phyloP scores from a whole-genome alignment of 2,329 filamentous ascomycete species.

The Aureobasidium leucospermi region DNA sequence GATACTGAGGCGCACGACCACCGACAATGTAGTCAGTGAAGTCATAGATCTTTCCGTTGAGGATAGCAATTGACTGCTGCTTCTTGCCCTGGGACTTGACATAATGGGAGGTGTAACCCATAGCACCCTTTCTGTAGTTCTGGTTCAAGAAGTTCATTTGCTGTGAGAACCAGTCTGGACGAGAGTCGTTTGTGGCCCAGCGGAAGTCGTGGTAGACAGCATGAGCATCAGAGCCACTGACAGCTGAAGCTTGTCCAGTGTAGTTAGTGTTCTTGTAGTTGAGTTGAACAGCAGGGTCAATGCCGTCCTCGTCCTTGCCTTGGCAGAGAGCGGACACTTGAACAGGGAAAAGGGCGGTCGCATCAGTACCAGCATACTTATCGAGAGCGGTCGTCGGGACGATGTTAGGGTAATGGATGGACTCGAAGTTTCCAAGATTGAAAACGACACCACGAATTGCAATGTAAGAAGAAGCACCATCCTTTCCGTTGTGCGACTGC shows the following conservation, averaged over 20 bases:
- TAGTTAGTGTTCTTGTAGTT: slow-evolving; percentile 76
- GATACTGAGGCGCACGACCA: slow-evolving; percentile 58
- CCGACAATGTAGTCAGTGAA: slow-evolving; percentile 75
- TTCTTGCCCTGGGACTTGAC: slow-evolving; percentile 63
- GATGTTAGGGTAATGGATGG: slow-evolving; percentile 69
- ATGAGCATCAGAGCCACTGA: slow-evolving; percentile 64
- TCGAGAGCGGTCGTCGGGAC: slow-evolving; percentile 56
- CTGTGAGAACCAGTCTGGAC: slow-evolving; percentile 88
- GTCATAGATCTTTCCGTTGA: slow-evolving; percentile 79
- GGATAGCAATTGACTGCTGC: slow-evolving; percentile 63
- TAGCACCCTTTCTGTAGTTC: slow-evolving; percentile 76
- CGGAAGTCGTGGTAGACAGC: slow-evolving; percentile 89
- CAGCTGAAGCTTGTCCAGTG: slow-evolving; percentile 56
- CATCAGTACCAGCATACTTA: slow-evolving; percentile 79
- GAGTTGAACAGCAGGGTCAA: slow-evolving; percentile 69
- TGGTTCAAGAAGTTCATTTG: slow-evolving; percentile 71
- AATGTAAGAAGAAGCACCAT: slow-evolving; percentile 57
- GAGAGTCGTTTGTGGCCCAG: slow-evolving; percentile 69
- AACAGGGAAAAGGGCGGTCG: slow-evolving; percentile 83
- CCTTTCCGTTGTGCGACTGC: slow-evolving; percentile 63
- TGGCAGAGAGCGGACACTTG: slow-evolving; percentile 89
- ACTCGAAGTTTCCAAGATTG: slow-evolving; percentile 66
- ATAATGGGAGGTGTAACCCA: slow-evolving; percentile 76
- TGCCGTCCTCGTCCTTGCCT: slow-evolving; percentile 60
- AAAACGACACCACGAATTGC: slow-evolving; percentile 87